phyloP scores from a whole-genome alignment of 257 asterid species.

The Solanum arcanum region DNA sequence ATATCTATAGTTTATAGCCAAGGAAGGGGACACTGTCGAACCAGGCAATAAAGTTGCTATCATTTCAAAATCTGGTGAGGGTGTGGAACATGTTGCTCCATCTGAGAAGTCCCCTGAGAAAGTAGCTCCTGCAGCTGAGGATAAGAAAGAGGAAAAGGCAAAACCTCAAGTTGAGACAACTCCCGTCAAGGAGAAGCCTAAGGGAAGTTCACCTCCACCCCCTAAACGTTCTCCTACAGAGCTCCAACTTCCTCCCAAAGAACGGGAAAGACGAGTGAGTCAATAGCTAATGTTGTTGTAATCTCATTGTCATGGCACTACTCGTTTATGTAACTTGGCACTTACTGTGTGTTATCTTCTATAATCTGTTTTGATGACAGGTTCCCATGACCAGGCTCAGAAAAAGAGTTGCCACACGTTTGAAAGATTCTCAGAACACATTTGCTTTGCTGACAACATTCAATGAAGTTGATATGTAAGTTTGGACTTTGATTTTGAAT shows the following conservation, averaged over 20 bases:
- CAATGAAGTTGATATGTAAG: slow-evolving; percentile 98
- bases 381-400: slow-evolving; percentile 99
- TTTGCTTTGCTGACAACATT: slow-evolving; percentile 93
- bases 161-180: slow-evolving; percentile 41
- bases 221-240: slow-evolving; percentile 61
- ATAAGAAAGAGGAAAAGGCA: slow-evolving; percentile 39
- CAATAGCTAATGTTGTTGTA: not conserved
- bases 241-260: slow-evolving; percentile 95
- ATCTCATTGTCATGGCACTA: not conserved
- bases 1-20: slow-evolving; percentile 53
- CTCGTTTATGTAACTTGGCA: not conserved
- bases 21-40: slow-evolving; percentile 93
- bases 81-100: slow-evolving; percentile 68
- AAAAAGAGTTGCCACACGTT: slow-evolving; percentile 82
- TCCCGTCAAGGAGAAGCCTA: slow-evolving; percentile 46
- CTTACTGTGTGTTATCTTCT: not conserved
- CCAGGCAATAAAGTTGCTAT: slow-evolving; percentile 88
- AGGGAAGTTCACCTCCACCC: slow-evolving; percentile 42
- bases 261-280: slow-evolving; percentile 88
- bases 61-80: slow-evolving; percentile 87
- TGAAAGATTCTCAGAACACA: slow-evolving; percentile 98
- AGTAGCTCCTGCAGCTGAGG: slow-evolving; percentile 42
- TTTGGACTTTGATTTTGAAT: not conserved
- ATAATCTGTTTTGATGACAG: slow-evolving; percentile 21
- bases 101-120: slow-evolving; percentile 66